Evolutionary conservation across 257 asterid species (phyloP), one percentile per base, ranked within the genome.

Genomic region (Schizonepeta tenuifolia): DNA sequence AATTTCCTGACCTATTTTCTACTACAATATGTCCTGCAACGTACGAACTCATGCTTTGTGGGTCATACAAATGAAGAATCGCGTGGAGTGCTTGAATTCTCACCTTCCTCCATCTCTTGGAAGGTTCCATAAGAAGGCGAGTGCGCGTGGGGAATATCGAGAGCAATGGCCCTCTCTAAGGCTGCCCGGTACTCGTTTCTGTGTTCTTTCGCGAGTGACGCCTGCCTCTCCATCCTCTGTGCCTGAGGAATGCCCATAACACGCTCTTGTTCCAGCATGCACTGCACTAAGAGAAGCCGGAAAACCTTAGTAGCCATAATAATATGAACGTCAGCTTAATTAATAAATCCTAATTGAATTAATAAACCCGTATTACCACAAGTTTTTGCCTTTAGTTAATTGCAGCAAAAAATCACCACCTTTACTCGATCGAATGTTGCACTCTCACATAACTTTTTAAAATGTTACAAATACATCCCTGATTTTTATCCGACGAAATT

Each of bases 41-140:
- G 8, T 26, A 7, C n/a, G 15, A 44, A 2, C 44, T 64, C 71
- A 69, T 74, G 35, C 64, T 76, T 79, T 49, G 53, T 67, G 10
- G 65, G 69, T 38, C 56, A 76, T 21, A 31, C 21, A 14, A 65
- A 58, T 14, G 84, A 72, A 71, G 41, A 43, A 15, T 74, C 80
- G 8, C 13, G 54, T 0, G 49, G 53, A 57, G 82, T 69, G 68
- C 80, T 80, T 5, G 88, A 84, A 56, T 86, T 77, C 70, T 82
- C 86, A 2, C 88, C 93, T 75, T 67, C 67, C 72, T 88, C 88
- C 9, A 56, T 44, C 9, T 86, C 92, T 7, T 61, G 64, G 77
- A 95, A 95, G 13, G 99, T 95, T 33, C 99, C 99, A 28, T 95
- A 95, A 3, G 96, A 80, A 18, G 96, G 91, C 9, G 96, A 85